These are phyloP conservation scores for Rauvolfia tetraphylla DNA, from an alignment of 257 asterid species.

Conservation along the genomic window DNA sequence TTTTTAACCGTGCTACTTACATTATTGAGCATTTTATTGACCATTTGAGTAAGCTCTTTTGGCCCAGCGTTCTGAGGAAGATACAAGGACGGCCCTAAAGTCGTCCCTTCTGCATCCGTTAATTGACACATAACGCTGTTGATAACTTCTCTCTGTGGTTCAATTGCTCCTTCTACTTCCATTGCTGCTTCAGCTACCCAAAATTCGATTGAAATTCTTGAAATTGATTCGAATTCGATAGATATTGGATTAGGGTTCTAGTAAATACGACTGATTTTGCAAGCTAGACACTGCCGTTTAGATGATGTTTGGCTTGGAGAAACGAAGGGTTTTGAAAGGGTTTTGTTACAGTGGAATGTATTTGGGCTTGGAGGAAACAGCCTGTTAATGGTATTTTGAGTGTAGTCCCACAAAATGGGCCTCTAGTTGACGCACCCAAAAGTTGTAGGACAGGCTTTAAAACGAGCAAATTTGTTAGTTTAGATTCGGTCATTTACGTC, in stretches of 20 bases:
- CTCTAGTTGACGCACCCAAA: too few relatives aligned
- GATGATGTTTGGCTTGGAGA: background rate
- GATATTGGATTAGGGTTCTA: background rate
- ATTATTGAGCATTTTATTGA: slow-evolving; percentile 63
- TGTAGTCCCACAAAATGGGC: too few relatives aligned
- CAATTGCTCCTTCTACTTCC: slow-evolving; percentile 39
- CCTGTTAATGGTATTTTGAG: too few relatives aligned
- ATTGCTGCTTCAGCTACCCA: slow-evolving; percentile 8
- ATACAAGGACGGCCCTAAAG: slow-evolving; percentile 62
- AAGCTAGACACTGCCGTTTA: too few relatives aligned
- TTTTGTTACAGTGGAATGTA: too few relatives aligned
- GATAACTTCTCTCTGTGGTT: slow-evolving; percentile 44
- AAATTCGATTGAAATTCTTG: background rate
- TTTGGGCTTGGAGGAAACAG: too few relatives aligned
- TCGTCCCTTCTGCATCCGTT: slow-evolving; percentile 62
- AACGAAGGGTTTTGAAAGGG: too few relatives aligned
- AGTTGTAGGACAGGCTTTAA: too few relatives aligned
- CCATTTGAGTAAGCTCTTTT: slow-evolving; percentile 78
- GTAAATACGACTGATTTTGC: rapidly evolving
- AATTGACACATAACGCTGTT: slow-evolving; percentile 69
- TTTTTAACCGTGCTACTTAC: too few relatives aligned
- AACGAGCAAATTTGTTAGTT: too few relatives aligned
- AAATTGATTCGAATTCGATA: background rate
- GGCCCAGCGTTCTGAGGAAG: slow-evolving; percentile 78
- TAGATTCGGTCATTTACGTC: too few relatives aligned